Conservation (phyloP, 208 protist species). For the Crithidia mellificae region DNA sequence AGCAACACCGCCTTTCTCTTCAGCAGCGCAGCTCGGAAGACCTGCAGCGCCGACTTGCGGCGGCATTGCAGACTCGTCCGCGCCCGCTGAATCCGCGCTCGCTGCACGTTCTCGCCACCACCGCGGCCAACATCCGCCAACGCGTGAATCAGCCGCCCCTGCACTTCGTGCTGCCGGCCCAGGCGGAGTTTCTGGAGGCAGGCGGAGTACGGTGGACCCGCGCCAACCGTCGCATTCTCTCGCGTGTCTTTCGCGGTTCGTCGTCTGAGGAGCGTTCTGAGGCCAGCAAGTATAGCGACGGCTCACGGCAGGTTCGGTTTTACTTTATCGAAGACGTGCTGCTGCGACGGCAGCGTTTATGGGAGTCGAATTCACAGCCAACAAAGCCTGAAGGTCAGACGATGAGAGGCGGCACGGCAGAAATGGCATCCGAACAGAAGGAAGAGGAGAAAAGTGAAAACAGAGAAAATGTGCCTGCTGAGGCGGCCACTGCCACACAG, state of each 20-base stretch:
- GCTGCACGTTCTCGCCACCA: conserved; percentile 36
- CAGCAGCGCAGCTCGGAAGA: conserved; percentile 32
- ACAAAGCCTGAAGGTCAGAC: too few species aligned
- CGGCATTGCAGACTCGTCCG: background rate
- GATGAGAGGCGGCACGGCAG: too few species aligned
- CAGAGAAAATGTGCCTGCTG: too few species aligned
- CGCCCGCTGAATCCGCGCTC: conserved; percentile 10
- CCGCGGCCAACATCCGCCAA: conserved; percentile 41
- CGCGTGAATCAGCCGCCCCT: conserved; percentile 49
- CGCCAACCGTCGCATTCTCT: conserved; percentile 67
- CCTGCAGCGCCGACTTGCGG: conserved; percentile 25
- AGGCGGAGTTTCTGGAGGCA: conserved; percentile 16
- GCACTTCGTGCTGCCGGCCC: conserved; percentile 42
- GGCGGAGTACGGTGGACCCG: conserved; percentile 50
- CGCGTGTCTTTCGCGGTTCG: conserved; percentile 58
- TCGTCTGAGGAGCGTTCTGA: conserved; percentile 21
- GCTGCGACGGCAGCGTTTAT: conserved; percentile 14
- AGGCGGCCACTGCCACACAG: too few species aligned
- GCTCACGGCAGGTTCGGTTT: conserved; percentile 59
- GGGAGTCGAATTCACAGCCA: too few species aligned
- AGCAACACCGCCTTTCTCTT: conserved; percentile 9
- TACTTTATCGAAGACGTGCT: conserved; percentile 77
- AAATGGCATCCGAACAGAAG: too few species aligned
- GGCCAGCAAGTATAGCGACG: conserved; percentile 51
- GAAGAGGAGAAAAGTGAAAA: too few species aligned